Evolutionary conservation across 441 rosid genomes (phyloP).

Genomic region (Erysimum pusillum): DNA sequence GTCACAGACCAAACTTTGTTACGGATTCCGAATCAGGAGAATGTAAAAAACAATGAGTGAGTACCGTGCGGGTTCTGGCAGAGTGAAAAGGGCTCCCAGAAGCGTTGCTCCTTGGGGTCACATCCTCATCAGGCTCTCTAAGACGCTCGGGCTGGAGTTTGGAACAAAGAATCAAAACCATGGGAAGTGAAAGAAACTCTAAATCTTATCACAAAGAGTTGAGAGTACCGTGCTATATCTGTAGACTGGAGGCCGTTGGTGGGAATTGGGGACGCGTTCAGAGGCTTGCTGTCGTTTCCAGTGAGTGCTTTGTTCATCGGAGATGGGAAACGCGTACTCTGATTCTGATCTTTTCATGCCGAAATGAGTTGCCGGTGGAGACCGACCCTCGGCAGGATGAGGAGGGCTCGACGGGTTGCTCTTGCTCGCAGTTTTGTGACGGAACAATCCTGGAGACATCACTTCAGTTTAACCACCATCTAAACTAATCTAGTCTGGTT

Average conservation of each 20-base stretch:
- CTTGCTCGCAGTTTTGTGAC: conserved; percentile 41
- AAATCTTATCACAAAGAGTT: background rate
- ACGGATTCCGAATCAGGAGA: background rate
- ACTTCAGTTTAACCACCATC: conserved; percentile 7
- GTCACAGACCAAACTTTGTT: conserved; percentile 10
- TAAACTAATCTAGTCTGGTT: background rate
- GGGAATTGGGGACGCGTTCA: conserved; percentile 42
- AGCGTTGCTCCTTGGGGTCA: conserved; percentile 39
- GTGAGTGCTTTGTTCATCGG: conserved; percentile 41
- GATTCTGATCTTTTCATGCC: conserved; percentile 41
- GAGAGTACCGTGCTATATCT: conserved; percentile 39
- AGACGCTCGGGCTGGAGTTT: conserved; percentile 42
- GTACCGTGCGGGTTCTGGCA: conserved; percentile 42
- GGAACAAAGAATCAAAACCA: conserved; percentile 6
- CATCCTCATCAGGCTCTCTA: conserved; percentile 38
- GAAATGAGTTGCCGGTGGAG: conserved; percentile 20
- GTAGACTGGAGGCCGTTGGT: conserved; percentile 46
- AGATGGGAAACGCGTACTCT: conserved; percentile 38
- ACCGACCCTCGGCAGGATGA: conserved; percentile 21
- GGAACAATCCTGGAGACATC: conserved; percentile 30
- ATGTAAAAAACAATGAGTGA: background rate
- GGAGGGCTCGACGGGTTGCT: conserved; percentile 49
- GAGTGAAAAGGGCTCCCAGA: conserved; percentile 43
- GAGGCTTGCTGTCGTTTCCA: conserved; percentile 43
- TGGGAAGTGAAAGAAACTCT: background rate